phyloP scores from a whole-genome alignment of 495 filamentous ascomycete species.

The Daldinia childiae region DNA sequence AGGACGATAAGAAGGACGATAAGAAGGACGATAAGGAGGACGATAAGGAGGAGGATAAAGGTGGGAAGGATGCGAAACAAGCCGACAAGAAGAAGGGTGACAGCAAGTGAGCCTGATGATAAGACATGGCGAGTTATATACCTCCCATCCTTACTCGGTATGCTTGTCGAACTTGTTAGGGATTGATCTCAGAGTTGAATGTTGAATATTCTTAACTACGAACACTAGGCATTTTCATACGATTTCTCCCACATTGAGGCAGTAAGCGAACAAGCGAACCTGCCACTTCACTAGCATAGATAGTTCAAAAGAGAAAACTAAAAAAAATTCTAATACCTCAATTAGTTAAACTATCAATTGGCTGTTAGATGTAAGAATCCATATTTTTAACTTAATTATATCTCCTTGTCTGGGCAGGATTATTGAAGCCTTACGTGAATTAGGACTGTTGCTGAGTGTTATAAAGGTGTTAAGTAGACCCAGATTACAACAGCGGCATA shows the following conservation, averaged over 20 bases:
- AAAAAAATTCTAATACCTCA: too few species aligned
- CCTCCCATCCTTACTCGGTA: not conserved
- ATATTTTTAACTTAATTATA: too few species aligned
- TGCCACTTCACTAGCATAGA: not conserved
- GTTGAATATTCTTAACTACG: not conserved
- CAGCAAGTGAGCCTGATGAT: not conserved
- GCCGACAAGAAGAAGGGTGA: not conserved
- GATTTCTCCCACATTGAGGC: not conserved
- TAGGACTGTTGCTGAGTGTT: too few species aligned
- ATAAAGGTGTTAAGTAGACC: too few species aligned
- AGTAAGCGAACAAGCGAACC: not conserved
- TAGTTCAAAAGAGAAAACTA: too few species aligned
- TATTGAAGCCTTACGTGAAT: too few species aligned
- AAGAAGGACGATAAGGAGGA: not conserved
- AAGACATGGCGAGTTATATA: not conserved
- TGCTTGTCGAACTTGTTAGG: not conserved
- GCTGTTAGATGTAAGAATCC: too few species aligned
- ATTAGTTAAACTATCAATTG: too few species aligned
- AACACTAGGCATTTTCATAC: not conserved
- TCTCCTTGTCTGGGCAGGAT: too few species aligned
- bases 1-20: slow-evolving; percentile 14
- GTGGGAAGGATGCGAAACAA: not conserved
- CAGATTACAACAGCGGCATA: too few species aligned
- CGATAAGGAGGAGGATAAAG: slow-evolving; percentile 15
- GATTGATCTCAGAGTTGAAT: not conserved